phyloP scores from a whole-genome alignment of 345 rosid species.

The Xanthoceras sorbifolium region DNA sequence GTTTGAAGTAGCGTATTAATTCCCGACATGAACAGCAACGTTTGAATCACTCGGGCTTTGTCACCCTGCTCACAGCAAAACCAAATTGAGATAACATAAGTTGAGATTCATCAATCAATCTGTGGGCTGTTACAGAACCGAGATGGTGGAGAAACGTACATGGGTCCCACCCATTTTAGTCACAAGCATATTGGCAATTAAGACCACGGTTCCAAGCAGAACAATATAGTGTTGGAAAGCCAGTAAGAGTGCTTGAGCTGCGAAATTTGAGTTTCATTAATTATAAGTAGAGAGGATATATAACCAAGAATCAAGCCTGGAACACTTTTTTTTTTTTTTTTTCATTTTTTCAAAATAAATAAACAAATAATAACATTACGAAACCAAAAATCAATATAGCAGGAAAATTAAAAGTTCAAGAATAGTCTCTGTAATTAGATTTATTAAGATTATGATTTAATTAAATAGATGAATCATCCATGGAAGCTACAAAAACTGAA shows the following conservation, averaged over 20 bases:
- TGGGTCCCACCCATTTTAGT: conserved; percentile 80
- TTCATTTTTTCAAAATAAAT: background rate
- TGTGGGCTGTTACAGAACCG: background rate
- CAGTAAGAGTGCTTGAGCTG: conserved; percentile 70
- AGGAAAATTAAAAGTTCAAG: background rate
- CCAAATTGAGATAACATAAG: conserved; percentile 20
- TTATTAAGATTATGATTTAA: background rate
- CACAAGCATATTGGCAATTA: conserved; percentile 68
- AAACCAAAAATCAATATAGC: background rate
- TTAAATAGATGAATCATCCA: background rate
- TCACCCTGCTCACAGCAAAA: conserved; percentile 62
- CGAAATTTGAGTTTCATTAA: conserved; percentile 16
- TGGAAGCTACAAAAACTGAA: background rate
- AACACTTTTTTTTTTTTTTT: background rate
- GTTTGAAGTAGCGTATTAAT: conserved; percentile 91
- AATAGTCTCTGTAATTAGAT: background rate
- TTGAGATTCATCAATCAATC: background rate
- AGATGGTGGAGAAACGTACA: conserved; percentile 44
- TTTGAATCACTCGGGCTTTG: conserved; percentile 82
- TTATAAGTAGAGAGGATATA: conserved; percentile 10
- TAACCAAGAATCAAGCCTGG: background rate
- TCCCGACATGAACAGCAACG: conserved; percentile 87
- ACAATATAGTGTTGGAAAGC: conserved; percentile 96
- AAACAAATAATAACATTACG: background rate
- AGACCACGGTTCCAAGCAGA: conserved; percentile 83